Base-by-base conservation (phyloP, 2,329 filamentous ascomycete species). In the Phyllosticta paracitricarpa region DNA sequence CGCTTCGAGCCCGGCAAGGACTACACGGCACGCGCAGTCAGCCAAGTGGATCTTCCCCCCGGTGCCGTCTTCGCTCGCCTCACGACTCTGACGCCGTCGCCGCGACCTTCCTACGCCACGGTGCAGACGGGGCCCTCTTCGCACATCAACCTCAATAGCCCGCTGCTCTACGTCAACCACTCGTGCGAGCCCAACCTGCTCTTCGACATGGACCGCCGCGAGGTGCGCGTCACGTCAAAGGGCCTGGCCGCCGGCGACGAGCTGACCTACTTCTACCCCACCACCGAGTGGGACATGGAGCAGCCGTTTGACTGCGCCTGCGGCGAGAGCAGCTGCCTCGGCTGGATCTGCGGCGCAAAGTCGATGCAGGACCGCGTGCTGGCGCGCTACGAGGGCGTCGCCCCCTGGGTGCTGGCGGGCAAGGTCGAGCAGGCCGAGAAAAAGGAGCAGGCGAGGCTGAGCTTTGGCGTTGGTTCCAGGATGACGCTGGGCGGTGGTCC, bases 231-330 rank as follows among this genome's bases (percentile, higher is more conserved):
- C 10, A 82, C 81, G 6, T 81, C 64, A 7, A 58, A 66, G 7
- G 72, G 71, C 0, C 57, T 74, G 58, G 72, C 69, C 40, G 69
- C 64, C 8, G 76, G 76, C 1, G 75, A 77, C 40, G 73, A 76
- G 58, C 63, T 78, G 54, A 74, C 75, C 70, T 90, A 89, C 76
- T 90, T 89, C 75, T 90, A 90, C 67, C 86, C 87, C 3, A 88
- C 84, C 59, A 89, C 86, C 1, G 87, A 90, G 73, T 90, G 86
- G 86, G 68, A 78, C 68, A 89, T 90, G 87, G 83, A 84, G 33
- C 87, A 89, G 76, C 80, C 85, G 3, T 90, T 90, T 69, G 75
- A 81, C 63, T 90, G 87, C 70, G 76, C 81, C 63, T 90, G 87
- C 70, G 78, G 79, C 64, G 78, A 77, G 19, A 66, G 76, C 0